Percentiles rank a stretch among this genome's conserved stretches.
phyloP scores from a whole-genome alignment of 345 rosid species.

The Salix udensis region DNA sequence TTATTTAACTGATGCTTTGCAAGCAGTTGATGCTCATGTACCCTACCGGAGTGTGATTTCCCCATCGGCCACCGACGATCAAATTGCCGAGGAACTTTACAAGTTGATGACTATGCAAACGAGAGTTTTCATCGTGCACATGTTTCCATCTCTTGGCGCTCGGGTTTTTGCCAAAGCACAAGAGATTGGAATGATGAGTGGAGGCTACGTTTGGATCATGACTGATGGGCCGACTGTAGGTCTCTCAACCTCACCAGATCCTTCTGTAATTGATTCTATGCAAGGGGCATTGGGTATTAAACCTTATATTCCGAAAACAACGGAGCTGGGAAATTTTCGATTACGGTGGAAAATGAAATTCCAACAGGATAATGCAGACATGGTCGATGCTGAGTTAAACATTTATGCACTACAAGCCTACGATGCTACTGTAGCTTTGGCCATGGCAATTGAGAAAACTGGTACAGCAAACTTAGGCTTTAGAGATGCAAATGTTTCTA shows the following conservation, averaged over 20 bases:
- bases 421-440: conserved; percentile 39
- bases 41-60: conserved; percentile 33
- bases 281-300: conserved; percentile 36
- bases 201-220: conserved; percentile 56
- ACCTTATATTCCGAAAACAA: conserved; percentile 23
- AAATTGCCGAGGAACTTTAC: conserved; percentile 37
- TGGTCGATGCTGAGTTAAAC: conserved; percentile 12
- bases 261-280: conserved; percentile 27
- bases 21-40: conserved; percentile 11
- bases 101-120: conserved; percentile 51
- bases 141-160: too few species aligned
- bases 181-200: not conserved
- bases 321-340: conserved; percentile 16
- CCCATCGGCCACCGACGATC: conserved; percentile 31
- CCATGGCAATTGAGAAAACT: conserved; percentile 22
- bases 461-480: conserved; percentile 7
- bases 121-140: conserved; percentile 38
- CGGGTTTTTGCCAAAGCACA: too few species aligned
- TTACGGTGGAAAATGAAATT: conserved; percentile 28
- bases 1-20: conserved; percentile 37
- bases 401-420: conserved; percentile 33
- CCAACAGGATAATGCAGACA: conserved; percentile 17
- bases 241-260: conserved; percentile 2
- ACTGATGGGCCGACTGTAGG: conserved; percentile 20
- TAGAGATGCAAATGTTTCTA: not conserved